A percentile compares a stretch with the other conserved stretches of the same genome.
phyloP scores from a whole-genome alignment of 2,329 filamentous ascomycete species.

The Pseudogymnoascus sp. region DNA sequence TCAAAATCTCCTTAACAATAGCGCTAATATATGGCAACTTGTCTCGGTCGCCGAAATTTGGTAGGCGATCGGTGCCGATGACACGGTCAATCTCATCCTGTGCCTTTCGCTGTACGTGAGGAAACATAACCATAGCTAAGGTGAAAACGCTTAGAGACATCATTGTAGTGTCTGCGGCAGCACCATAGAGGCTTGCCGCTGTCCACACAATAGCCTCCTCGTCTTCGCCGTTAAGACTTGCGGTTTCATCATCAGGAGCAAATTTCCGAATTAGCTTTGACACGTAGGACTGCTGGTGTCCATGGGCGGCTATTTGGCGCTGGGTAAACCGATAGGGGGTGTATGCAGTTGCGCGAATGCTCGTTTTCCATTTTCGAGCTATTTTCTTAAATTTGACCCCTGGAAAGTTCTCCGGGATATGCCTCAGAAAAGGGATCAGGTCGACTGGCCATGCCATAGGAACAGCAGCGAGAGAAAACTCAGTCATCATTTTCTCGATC shows the following conservation, averaged over 20 bases:
- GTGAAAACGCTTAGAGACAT: constrained; percentile 16
- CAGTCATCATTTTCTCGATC: constrained; percentile 16
- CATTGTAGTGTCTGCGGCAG: constrained; percentile 15
- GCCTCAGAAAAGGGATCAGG: constrained; percentile 11
- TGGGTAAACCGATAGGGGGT: constrained; percentile 14
- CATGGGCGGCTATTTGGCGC: constrained; percentile 10
- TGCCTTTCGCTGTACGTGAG: constrained; percentile 18
- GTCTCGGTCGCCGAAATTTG: constrained; percentile 38
- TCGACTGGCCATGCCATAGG: constrained; percentile 15
- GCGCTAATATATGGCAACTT: constrained; percentile 38
- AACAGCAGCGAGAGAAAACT: constrained; percentile 15
- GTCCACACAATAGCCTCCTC: constrained; percentile 16
- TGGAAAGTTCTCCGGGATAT: constrained; percentile 15
- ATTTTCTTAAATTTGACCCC: constrained; percentile 14
- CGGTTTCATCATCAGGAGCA: background rate
- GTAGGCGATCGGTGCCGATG: constrained; percentile 39
- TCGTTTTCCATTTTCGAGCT: constrained; percentile 13
- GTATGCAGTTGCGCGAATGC: constrained; percentile 11
- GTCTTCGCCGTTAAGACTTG: constrained; percentile 2
- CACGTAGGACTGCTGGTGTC: constrained; percentile 12
- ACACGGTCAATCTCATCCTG: constrained; percentile 41
- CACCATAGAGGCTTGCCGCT: constrained; percentile 10
- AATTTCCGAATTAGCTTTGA: constrained; percentile 14
- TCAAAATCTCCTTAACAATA: constrained; percentile 40
- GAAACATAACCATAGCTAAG: constrained; percentile 14